Evolutionary conservation across 345 rosid species (phyloP).

Genomic region (Gossypium ekmanianum): DNA sequence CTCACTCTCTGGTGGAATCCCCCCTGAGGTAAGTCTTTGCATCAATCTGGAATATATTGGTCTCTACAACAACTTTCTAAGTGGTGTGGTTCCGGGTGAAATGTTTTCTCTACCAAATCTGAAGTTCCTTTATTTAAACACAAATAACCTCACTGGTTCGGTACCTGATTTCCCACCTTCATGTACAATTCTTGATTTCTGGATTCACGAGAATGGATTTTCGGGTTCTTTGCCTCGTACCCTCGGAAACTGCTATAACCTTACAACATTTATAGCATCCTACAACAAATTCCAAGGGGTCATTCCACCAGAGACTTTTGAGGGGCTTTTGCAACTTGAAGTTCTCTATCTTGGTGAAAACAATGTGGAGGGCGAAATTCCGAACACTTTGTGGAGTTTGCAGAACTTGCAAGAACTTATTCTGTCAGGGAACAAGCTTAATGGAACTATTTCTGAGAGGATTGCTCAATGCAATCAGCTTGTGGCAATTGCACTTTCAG

Average conservation of each 20-base stretch:
- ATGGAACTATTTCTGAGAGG: constrained; percentile 38
- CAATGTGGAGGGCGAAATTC: constrained; percentile 33
- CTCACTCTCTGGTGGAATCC: constrained; percentile 33
- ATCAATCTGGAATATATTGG: constrained; percentile 35
- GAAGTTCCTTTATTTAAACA: constrained; percentile 29
- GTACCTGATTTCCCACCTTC: constrained; percentile 27
- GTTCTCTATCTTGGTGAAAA: constrained; percentile 31
- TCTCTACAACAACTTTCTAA: constrained; percentile 30
- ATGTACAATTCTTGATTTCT: constrained; percentile 26
- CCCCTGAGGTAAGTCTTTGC: constrained; percentile 34
- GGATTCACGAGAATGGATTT: constrained; percentile 33
- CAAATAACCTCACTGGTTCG: constrained; percentile 35
- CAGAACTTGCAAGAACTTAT: constrained; percentile 29
- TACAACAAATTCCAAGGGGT: constrained; percentile 25
- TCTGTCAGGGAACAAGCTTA: constrained; percentile 35
- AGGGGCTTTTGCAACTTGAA: constrained; percentile 26
- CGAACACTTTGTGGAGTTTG: constrained; percentile 35
- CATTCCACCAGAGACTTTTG: constrained; percentile 25
- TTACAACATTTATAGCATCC: constrained; percentile 30
- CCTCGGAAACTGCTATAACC: constrained; percentile 27
- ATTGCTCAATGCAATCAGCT: constrained; percentile 28
- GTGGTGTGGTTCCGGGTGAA: constrained; percentile 30
- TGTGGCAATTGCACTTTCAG: constrained; percentile 24
- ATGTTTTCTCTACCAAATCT: constrained; percentile 29
- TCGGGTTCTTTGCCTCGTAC: constrained; percentile 26